Base-by-base conservation (phyloP, 257 asterid species). In the Solanum dulcamara region DNA sequence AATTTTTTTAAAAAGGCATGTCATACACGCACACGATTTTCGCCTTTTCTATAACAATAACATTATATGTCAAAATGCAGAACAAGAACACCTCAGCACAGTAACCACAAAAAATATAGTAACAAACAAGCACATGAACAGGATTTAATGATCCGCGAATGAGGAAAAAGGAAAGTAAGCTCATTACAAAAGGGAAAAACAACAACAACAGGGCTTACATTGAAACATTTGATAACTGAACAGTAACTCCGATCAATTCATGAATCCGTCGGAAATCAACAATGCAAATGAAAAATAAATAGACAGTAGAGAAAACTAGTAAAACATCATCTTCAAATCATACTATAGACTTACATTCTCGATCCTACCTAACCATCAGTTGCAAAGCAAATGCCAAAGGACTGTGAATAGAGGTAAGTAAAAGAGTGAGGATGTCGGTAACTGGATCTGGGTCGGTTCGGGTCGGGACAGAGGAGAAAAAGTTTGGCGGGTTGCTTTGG, bases 401-500 rank as follows among this genome's bases (percentile, higher is more conserved):
- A 32, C 28, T 51, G 7, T 66, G 50, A 67, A 67, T 48, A 37
- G 66, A 66, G 79, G 32, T 42, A 79, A 30, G 80, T 74, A 42
- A 18, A 17, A n/a, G 14, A 18, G 55, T 46, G 74, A 48, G 62
- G 84, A 84, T 42, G 86, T 71, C 51, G 32, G 87, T 86, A 50
- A 35, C 64, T 51, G 72, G 83, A 33, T 81, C 62, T 84, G 55
- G 40, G 71, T 35, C 62, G 80, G 81, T 86, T 68, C 81, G 90
- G 91, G 83, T 85, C 89, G 92, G 91, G 62, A 28, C 44, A 37
- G 42, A 5, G 50, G 30, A 84, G 35, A 83, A 51, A 64, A 50
- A 70, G 51, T 22, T 40, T 14, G 60, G 79, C 90, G 90, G 94
- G 90, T 92, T 88, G 91, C 95, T 93, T 93, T 86, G 92, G 81